phyloP scores from a whole-genome alignment of 2,329 filamentous ascomycete genomes.

The Fusarium circinatum region DNA sequence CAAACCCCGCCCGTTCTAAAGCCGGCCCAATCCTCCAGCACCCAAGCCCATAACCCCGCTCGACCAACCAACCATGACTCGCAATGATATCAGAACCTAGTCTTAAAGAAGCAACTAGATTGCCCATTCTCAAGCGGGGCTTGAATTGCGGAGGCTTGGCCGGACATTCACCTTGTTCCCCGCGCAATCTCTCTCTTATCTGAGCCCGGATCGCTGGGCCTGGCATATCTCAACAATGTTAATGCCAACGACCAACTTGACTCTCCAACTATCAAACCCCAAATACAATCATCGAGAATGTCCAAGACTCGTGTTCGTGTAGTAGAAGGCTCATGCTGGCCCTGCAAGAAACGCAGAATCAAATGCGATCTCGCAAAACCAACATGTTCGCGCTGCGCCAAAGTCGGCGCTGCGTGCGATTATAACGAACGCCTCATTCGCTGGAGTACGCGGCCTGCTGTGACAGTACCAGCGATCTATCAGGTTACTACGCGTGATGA shows the following conservation, averaged over 20 bases:
- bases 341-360: conserved; percentile 56
- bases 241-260: background rate
- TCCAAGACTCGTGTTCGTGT: conserved; percentile 36
- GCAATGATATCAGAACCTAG: conserved; percentile 2
- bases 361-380: conserved; percentile 55
- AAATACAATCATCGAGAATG: background rate
- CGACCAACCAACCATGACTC: background rate
- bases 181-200: conserved; percentile 6
- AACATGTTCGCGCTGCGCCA: conserved; percentile 51
- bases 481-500: conserved; percentile 42
- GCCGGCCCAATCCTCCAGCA: background rate
- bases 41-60: background rate
- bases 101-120: conserved; percentile 33
- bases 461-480: conserved; percentile 45
- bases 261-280: no score
- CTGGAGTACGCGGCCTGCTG: conserved; percentile 54
- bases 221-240: background rate
- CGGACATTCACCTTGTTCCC: conserved; percentile 14
- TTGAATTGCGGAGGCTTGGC: background rate
- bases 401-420: conserved; percentile 41
- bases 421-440: conserved; percentile 52
- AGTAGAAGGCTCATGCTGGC: conserved; percentile 55
- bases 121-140: conserved; percentile 34
- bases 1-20: background rate
- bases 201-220: background rate